Percentiles rank a stretch among this genome's conserved stretches.
Evolutionary conservation across 257 asterid species (phyloP).

Genomic region (Linaria vulgaris): DNA sequence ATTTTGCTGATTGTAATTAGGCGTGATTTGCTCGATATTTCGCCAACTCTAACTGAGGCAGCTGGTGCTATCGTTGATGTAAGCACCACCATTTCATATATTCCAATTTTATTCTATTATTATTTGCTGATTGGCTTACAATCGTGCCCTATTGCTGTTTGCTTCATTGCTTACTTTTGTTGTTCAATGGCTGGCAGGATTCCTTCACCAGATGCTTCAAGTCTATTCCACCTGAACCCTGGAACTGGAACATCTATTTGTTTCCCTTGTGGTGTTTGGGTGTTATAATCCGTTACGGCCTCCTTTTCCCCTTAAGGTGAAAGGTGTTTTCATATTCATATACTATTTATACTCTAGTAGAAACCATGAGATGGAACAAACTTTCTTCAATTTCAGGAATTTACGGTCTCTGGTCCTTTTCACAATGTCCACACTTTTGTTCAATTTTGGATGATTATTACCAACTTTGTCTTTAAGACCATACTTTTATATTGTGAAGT

Average conservation of each 20-base stretch:
- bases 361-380: conserved; percentile 5
- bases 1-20: conserved; percentile 28
- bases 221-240: conserved; percentile 94
- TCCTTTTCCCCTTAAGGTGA: conserved; percentile 87
- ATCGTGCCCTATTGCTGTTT: no score
- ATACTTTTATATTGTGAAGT: no score
- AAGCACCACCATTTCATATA: no score
- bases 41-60: conserved; percentile 93
- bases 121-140: no score
- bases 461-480: no score
- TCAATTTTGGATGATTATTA: no score
- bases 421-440: conserved; percentile 6
- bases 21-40: conserved; percentile 89
- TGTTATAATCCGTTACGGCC: conserved; percentile 75
- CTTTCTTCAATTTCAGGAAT: no score
- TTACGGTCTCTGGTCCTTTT: no score
- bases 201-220: conserved; percentile 95
- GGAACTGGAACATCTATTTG: conserved; percentile 95
- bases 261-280: conserved; percentile 99
- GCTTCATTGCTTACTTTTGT: no score
- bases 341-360: no score
- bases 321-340: neutral
- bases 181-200: no score
- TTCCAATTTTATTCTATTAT: no score
- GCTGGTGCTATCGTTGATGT: conserved; percentile 98